These are phyloP conservation scores for Ogataea siamensis DNA, from an alignment of 805 yeast genomes.

Conservation along the genomic window DNA sequence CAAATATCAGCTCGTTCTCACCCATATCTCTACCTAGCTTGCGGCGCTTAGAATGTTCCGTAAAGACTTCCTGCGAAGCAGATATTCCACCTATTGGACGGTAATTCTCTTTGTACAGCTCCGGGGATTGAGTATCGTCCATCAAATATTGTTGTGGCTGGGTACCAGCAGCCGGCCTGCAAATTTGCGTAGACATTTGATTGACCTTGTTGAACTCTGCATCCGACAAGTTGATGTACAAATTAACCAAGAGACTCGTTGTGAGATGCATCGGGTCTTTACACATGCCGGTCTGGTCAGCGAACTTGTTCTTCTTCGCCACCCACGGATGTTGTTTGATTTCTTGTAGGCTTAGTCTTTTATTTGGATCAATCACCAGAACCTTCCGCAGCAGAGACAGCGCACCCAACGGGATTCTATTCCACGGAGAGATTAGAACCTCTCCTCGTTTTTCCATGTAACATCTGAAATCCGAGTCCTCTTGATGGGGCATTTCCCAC, in stretches of 20 bases:
- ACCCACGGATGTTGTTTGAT: constrained; percentile 58
- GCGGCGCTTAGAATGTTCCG: constrained; percentile 37
- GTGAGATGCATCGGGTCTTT: constrained; percentile 52
- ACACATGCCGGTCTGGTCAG: constrained; percentile 48
- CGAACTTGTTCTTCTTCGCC: constrained; percentile 40
- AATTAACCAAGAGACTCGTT: constrained; percentile 46
- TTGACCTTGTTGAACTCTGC: constrained; percentile 39
- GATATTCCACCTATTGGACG: constrained; percentile 27
- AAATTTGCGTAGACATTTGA: constrained; percentile 25
- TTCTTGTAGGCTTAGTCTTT: constrained; percentile 41
- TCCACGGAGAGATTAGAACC: constrained; percentile 52
- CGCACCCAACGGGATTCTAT: constrained; percentile 45
- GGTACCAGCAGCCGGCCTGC: constrained; percentile 34
- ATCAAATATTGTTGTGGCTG: constrained; percentile 46
- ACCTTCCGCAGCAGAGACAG: constrained; percentile 52
- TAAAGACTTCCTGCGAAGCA: constrained; percentile 42
- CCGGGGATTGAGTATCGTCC: constrained; percentile 35
- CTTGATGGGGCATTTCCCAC: constrained; percentile 62
- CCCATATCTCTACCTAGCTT: constrained; percentile 28
- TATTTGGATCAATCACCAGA: constrained; percentile 46
- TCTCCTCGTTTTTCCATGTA: constrained; percentile 45
- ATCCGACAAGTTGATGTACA: constrained; percentile 54
- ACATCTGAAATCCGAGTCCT: constrained; percentile 43
- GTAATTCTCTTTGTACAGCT: constrained; percentile 27
- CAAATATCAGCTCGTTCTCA: constrained; percentile 36